Conservation (phyloP, 2,329 filamentous ascomycete species). For the Coniochaeta sp. region DNA sequence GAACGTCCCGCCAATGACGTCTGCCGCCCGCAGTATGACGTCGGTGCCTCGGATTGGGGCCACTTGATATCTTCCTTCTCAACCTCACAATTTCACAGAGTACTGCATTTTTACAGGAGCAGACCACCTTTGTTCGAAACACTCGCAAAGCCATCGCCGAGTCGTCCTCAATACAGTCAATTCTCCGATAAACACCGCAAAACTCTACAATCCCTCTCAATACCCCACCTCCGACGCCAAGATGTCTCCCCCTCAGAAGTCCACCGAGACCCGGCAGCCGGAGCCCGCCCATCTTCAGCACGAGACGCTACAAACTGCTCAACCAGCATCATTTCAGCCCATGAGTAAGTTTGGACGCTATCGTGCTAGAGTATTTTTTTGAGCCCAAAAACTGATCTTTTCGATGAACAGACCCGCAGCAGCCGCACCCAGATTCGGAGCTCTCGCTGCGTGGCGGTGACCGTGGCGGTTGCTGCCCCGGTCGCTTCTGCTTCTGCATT, state of each 20-base stretch:
- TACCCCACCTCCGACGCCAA: background rate
- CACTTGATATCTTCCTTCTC: background rate
- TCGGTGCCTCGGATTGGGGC: background rate
- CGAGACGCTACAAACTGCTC: conserved; percentile 5
- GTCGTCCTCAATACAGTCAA: background rate
- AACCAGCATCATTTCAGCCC: conserved; percentile 9
- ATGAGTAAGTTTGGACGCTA: conserved; percentile 8
- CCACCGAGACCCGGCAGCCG: conserved; percentile 1
- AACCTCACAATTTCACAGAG: background rate
- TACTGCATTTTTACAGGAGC: background rate
- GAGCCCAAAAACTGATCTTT: background rate
- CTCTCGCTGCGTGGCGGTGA: conserved; percentile 19
- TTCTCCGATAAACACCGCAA: background rate
- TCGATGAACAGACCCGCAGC: conserved; percentile 15
- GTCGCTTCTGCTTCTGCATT: conserved; percentile 30
- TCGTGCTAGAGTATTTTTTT: background rate
- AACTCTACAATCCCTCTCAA: background rate
- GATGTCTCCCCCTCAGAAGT: background rate
- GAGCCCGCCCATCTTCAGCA: conserved; percentile 6
- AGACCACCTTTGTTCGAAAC: background rate
- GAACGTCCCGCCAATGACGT: background rate
- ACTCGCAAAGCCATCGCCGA: background rate
- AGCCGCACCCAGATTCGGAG: conserved; percentile 16
- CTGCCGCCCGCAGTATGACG: background rate
- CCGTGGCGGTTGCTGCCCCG: conserved; percentile 22